Evolutionary conservation across 495 filamentous ascomycete species (phyloP), one percentile per base, ranked within the genome.

Genomic region (Trichoderma erinaceum): DNA sequence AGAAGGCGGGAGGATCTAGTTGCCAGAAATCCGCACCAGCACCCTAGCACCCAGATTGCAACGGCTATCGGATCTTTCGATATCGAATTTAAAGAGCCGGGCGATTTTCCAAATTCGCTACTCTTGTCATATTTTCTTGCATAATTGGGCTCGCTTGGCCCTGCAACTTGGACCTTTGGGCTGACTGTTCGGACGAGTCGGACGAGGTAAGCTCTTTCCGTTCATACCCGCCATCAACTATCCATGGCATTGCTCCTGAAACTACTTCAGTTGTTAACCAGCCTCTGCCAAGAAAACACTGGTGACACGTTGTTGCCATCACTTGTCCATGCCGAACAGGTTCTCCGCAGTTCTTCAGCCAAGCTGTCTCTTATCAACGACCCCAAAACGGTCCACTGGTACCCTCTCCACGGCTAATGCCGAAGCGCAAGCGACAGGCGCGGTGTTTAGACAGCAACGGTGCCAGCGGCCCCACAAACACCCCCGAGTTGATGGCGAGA

Each of bases 401-500:
- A 44, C 16, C 48, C 21, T 21, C 50, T 25, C 50, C 50, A 21
- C 50, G 21, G 50, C 4, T 56, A 56, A 56, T 25, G 21, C 50
- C 50, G 50, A 56, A 25, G 50, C 50, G 50, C 8, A 21, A n/a
- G 50, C 50, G 50, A 56, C 18, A 56, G 50, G 15, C 50, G 21
- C 50, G 50, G 50, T 6, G 18, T 27, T 56, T 0, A 23, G 50
- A 56, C 25, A 3, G 29, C 21, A 3, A 16, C 50, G 50, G 50
- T 25, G 21, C 8, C n/a, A 25, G 50, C 50, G 50, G 50, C 50
- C 21, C 50, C 50, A 23, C 50, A 56, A 56, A 11, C 50, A 56
- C 21, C 50, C 50, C 50, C 50, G 50, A 56, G 21, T 21, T 56
- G 50, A 56, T 56, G 50, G 50, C 50, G 50, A 56, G 50, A 25